Percentiles rank a stretch among this genome's conserved stretches.
Conservation (phyloP, 2,329 filamentous ascomycete species). For the Penicillium palitans region DNA sequence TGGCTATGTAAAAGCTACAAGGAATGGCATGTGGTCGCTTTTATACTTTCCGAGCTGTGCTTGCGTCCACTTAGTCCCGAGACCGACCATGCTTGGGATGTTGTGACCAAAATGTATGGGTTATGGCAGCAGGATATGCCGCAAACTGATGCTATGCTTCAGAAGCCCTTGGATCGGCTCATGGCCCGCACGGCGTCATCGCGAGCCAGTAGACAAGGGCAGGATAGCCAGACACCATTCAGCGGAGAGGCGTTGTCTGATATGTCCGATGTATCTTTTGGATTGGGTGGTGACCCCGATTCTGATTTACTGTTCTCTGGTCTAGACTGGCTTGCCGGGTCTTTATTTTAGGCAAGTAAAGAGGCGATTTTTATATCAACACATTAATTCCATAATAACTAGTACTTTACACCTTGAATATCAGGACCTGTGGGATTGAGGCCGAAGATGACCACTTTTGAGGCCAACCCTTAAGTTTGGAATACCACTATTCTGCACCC, state of each 20-base stretch:
- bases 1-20: constrained; percentile 60
- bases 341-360: neutral
- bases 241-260: neutral
- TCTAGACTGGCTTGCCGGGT: neutral
- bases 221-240: neutral
- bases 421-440: too few relatives aligned
- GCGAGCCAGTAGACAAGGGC: neutral
- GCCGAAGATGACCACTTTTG: too few relatives aligned
- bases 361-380: neutral
- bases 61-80: constrained; percentile 23
- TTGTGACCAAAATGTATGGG: constrained; percentile 24
- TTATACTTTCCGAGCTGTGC: constrained; percentile 56
- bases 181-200: constrained; percentile 17
- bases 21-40: constrained; percentile 59
- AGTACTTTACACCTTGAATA: too few relatives aligned
- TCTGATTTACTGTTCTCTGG: neutral
- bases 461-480: too few relatives aligned
- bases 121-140: constrained; percentile 14
- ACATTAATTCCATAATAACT: neutral
- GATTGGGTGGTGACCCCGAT: neutral
- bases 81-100: constrained; percentile 27
- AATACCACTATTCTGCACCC: too few relatives aligned
- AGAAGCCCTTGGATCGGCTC: constrained; percentile 18
- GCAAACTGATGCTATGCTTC: constrained; percentile 11
- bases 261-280: neutral